Evolutionary conservation across 495 filamentous ascomycete species (phyloP), one percentile per base, ranked within the genome.

Genomic region (Xylaria castorea): DNA sequence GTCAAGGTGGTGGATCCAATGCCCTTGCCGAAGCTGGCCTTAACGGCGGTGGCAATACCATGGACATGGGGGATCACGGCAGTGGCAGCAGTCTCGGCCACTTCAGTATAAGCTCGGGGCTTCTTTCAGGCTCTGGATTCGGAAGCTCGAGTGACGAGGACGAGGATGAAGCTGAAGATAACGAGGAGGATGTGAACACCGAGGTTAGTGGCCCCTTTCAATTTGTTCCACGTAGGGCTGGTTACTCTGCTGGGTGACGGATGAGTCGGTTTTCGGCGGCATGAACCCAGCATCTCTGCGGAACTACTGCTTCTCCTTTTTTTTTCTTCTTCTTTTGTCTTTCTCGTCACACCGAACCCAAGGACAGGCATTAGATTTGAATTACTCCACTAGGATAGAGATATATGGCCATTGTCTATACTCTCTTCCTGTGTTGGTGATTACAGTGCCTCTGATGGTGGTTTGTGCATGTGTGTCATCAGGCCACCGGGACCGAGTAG

Each of bases 81-180:
- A 87, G 90, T 73, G 86, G 87, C 68, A 89, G 87, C 70, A 89
- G 89, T 48, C 85, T 90, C 67, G 90, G 91, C 34, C 87, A 88
- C 20, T 94, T 94, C 77, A 88, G 88, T 30, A 87, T 89, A 66
- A 89, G 89, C 74, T 87, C 88, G 50, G 89, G 89, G 68, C 90
- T 91, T 42, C 84, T 97, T n/a, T 78, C 78, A 2, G 86, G 94
- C 69, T 96, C 93, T 79, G 95, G 93, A n/a, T 99, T 98, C 81
- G 94, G 92, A 74, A 96, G 92, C 83, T 97, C 93, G 16, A 97
- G 94, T 77, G 94, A 97, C 74, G 96, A 98, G 75, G 96, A 98
- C 69, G 96, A 99, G 73, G 96, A 98, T 75, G 96, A 99, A 73
- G 92, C 94, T 66, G 94, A 95, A 76, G 91, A 95, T 63, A 93